Percentiles rank a stretch among this genome's conserved stretches.
Evolutionary conservation across 2,329 filamentous ascomycete genomes (phyloP).

Genomic region (Trichophyton simii): DNA sequence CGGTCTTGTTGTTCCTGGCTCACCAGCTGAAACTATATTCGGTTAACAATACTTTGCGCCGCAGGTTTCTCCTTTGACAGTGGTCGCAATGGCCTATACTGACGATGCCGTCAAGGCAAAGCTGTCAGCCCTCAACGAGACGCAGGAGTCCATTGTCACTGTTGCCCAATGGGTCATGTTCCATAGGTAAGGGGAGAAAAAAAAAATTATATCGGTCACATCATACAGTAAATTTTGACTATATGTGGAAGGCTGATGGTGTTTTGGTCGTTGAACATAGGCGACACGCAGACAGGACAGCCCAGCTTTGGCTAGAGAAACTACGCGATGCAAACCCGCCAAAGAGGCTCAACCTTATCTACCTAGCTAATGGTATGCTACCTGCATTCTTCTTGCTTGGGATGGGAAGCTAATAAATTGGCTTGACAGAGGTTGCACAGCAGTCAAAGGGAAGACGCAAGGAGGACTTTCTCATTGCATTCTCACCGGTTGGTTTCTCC

Average conservation of each 20-base stretch:
- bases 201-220: too few species aligned
- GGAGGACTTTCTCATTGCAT: conserved; percentile 83
- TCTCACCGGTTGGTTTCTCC: conserved; percentile 51
- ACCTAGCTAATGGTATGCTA: conserved; percentile 74
- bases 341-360: conserved; percentile 81
- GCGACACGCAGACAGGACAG: conserved; percentile 82
- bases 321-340: conserved; percentile 75
- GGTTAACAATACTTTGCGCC: too few species aligned
- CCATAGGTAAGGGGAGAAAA: conserved; percentile 55
- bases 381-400: not conserved
- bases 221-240: not conserved
- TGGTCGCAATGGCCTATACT: conserved; percentile 67
- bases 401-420: not conserved
- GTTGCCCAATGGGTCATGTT: conserved; percentile 99
- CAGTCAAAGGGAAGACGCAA: conserved; percentile 89
- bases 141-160: conserved; percentile 90
- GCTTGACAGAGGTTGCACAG: conserved; percentile 68
- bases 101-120: conserved; percentile 93
- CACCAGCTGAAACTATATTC: too few species aligned
- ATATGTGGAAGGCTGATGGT: not conserved
- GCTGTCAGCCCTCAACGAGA: conserved; percentile 89
- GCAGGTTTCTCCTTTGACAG: too few species aligned
- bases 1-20: too few species aligned
- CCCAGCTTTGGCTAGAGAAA: conserved; percentile 79
- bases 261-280: conserved; percentile 35